Evolutionary conservation across 805 yeast genomes (phyloP), one percentile per base, ranked within the genome.

Genomic region (Kuraishia piskuri): DNA sequence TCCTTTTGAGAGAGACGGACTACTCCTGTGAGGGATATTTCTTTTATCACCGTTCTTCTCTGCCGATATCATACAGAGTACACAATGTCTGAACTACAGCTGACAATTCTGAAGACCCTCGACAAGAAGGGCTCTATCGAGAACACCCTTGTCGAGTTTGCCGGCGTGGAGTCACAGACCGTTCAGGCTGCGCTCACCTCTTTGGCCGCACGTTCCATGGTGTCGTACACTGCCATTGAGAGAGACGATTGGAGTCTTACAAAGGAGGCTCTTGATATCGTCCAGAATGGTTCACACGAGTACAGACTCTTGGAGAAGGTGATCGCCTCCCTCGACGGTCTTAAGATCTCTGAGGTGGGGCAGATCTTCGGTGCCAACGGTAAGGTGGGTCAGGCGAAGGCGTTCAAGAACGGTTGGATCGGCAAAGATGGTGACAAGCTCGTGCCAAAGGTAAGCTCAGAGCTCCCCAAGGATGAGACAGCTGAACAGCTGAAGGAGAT

Each of bases 331-430:
- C 70, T 91, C 51, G 96, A 87, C 54, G 90, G 92, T 40, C 77
- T 94, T 62, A 88, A 87, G 65, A 84, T 94, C 61, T 68, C 86
- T 22, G 97, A 92, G 52, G 88, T 87, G 52, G 72, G 72, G 50
- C 67, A 83, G 53, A 79, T 85, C 59, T 75, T 92, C 71, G 97
- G 97, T 54, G 74, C 82, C 52, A 82, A 82, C 55, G 98, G 97
- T 57, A 84, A 85, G 61, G 78, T 92, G 58, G 99, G 99, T 58
- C 99, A 94, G 74, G 96, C 96, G 61, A 84, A 91, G 64, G 99
- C 98, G 19, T 95, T 94, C 80, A 92, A 90, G 71, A 91, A 91
- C 69, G 95, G 96, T 46, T 94, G 99, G 99, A 84, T 94, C 63
- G 73, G 80, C 58, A 94, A 95, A 68, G 88, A 86, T 55, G 95